Conservation (phyloP, 1,284 basidiomycete species). For the Trichosporon sp. region DNA sequence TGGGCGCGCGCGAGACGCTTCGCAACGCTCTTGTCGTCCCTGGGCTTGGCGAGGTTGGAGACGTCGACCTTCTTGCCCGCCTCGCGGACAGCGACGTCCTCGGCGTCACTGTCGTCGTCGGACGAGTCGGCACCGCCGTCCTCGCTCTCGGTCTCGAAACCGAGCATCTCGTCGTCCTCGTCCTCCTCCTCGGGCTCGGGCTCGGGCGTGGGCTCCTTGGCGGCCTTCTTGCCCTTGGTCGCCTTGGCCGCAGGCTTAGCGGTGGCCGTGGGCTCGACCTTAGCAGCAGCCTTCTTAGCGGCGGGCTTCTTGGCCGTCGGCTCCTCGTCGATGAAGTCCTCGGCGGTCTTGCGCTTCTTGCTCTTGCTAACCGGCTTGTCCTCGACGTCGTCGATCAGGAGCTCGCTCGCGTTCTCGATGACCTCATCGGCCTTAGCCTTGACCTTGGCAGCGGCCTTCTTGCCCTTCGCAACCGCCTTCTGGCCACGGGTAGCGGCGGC, state of each 20-base stretch:
- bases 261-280: not conserved
- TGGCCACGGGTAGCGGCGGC: not conserved
- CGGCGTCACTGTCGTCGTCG: constrained; percentile 71
- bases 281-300: constrained; percentile 14
- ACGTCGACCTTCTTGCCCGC: constrained; percentile 63
- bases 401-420: constrained; percentile 46
- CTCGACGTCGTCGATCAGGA: constrained; percentile 43
- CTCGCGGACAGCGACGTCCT: constrained; percentile 59
- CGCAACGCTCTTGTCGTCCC: constrained; percentile 78
- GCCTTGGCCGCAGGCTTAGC: constrained; percentile 19
- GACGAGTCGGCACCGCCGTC: constrained; percentile 72
- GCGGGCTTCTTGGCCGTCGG: constrained; percentile 30
- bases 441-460: constrained; percentile 25
- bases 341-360: constrained; percentile 52
- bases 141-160: constrained; percentile 64
- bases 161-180: constrained; percentile 62
- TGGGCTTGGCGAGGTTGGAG: constrained; percentile 65
- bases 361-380: constrained; percentile 34
- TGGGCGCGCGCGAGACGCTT: constrained; percentile 80
- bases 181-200: constrained; percentile 32
- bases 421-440: constrained; percentile 35
- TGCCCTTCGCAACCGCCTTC: constrained; percentile 10
- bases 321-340: constrained; percentile 48
- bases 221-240: constrained; percentile 37
- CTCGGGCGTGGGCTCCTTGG: constrained; percentile 36